Percentiles rank a stretch among this genome's conserved stretches.
phyloP scores from a whole-genome alignment of 257 asterid species.

The Solanum acaule region DNA sequence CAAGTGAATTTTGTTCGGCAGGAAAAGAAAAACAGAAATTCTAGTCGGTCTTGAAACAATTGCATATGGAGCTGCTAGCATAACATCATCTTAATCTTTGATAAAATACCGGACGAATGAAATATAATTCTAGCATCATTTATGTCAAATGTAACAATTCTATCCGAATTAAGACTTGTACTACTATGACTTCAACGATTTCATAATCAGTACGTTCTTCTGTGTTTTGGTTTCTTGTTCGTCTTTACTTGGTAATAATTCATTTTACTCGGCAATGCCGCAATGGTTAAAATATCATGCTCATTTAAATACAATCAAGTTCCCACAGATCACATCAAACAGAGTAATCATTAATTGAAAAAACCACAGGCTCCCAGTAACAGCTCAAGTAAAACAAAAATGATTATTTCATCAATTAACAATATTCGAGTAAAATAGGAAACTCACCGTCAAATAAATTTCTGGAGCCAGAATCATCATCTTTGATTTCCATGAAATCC shows the following conservation, averaged over 20 bases:
- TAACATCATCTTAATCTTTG: background rate
- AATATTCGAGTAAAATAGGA: background rate
- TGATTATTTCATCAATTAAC: background rate
- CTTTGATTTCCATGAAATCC: conserved; percentile 45
- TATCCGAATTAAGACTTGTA: background rate
- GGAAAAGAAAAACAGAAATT: background rate
- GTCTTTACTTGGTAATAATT: background rate
- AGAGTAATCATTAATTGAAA: too few relatives aligned
- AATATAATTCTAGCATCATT: background rate
- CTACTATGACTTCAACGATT: background rate
- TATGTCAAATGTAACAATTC: background rate
- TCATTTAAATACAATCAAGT: background rate
- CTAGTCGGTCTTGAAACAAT: background rate
- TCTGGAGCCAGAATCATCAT: conserved; percentile 21
- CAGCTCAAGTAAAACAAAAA: background rate
- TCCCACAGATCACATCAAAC: background rate
- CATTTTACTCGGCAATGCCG: background rate
- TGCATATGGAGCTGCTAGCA: background rate
- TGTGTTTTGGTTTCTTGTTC: background rate
- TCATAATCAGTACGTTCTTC: background rate
- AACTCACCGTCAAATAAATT: conserved; percentile 45
- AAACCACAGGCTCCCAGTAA: background rate
- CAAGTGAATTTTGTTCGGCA: background rate
- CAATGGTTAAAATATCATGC: background rate
- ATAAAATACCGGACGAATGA: background rate